phyloP scores from a whole-genome alignment of 148 eudicot species.

The Arbutus unedo region DNA sequence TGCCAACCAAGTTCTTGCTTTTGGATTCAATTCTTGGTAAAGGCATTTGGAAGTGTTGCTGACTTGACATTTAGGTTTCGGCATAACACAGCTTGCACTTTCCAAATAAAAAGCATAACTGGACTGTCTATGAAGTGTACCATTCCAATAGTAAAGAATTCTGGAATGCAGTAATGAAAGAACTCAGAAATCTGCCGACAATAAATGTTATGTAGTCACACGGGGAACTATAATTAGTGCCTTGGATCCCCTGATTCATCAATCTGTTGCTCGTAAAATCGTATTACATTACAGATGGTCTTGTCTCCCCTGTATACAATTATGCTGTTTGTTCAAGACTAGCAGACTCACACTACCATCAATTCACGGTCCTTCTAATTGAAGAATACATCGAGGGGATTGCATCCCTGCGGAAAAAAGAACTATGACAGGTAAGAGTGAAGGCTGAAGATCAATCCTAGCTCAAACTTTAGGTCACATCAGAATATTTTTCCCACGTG shows the following conservation, averaged over 20 bases:
- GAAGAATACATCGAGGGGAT: not conserved
- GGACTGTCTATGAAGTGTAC: not conserved
- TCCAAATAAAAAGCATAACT: not conserved
- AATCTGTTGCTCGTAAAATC: not conserved
- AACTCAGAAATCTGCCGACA: not conserved
- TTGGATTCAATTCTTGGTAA: too few relatives aligned
- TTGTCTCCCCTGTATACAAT: not conserved
- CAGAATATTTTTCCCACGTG: not conserved
- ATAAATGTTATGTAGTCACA: not conserved
- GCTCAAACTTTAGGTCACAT: not conserved
- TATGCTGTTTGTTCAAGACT: not conserved
- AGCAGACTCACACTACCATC: not conserved
- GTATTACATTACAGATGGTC: not conserved
- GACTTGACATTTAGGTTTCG: too few relatives aligned
- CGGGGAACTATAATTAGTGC: not conserved
- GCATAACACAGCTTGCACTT: not conserved
- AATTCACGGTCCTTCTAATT: not conserved
- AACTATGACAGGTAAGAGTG: not conserved
- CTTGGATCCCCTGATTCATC: not conserved
- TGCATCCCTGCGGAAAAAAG: not conserved
- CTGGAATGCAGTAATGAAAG: not conserved
- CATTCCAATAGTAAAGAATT: not conserved
- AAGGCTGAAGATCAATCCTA: not conserved
- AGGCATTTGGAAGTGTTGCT: too few relatives aligned
- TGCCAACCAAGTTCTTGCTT: too few relatives aligned